Base-by-base conservation (phyloP, 768 basidiomycete genomes). In the Cyathus striatus region DNA sequence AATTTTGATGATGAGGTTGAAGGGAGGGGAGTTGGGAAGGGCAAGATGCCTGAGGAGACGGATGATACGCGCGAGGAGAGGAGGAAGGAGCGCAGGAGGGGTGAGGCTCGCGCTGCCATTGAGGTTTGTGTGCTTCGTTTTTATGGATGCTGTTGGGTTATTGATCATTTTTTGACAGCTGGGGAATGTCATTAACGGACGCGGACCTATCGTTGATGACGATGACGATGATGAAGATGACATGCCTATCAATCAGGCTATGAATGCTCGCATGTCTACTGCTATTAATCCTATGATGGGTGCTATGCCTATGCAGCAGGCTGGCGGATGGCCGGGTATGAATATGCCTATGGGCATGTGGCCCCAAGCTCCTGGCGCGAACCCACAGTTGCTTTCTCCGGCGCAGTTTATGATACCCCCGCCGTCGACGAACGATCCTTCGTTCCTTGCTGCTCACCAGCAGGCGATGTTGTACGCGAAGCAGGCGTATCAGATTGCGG, bases 401-500 rank as follows among this genome's bases (percentile, higher is more conserved):
- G 52, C 63, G 6, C 69, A 65, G 24, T 74, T 75, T 60, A 69
- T 75, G 66, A 56, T 70, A 46, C 73, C 49, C 30, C 65, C 51
- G 2, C 70, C 64, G 3, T 20, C 12, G 13, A n/a, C 35, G 46
- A 56, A 71, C 5, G 84, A 89, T 50, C 78, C 81, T 14, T 61
- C 58, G 16, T 80, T 78, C 58, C 49, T 88, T 23, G 80, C 72
- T 4, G 89, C 88, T 14, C 90, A 93, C 58, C 90, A 92, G 58
- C 88, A 89, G 45, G 90, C 90, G 2, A 88, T 93, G 78, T 66
- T 89, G 66, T 64, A 73, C 43, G 90, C 90, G 41, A 92, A 92
- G 61, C 90, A 92, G 60, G 81, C 90, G 3, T 93, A 90, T 56
- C 90, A 92, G 61, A 79, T 86, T 70, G 86, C 90, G 2, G 85